Evolutionary conservation across 176 grass and related monocot genomes (phyloP).

Genomic region (Urochloa ruziziensis): DNA sequence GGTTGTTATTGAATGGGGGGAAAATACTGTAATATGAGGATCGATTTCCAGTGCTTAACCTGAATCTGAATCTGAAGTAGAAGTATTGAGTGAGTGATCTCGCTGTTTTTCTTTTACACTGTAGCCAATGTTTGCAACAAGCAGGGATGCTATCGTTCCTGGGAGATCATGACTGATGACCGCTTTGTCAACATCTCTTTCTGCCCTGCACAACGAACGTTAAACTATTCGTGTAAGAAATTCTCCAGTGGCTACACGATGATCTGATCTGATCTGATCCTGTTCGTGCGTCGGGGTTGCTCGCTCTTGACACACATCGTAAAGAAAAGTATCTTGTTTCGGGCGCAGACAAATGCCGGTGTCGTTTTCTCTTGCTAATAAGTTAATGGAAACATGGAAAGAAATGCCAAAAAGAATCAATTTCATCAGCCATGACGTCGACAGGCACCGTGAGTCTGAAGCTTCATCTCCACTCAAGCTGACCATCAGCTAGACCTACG

Average conservation of each 20-base stretch:
- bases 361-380: background rate
- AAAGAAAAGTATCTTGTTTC: background rate
- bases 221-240: background rate
- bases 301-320: background rate
- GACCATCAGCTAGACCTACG: background rate
- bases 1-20: no score
- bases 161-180: background rate
- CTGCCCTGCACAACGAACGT: background rate
- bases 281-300: no score
- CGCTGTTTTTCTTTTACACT: no score
- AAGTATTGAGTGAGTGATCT: no score
- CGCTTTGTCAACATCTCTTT: background rate
- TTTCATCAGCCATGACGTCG: slow-evolving; percentile 14
- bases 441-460: background rate
- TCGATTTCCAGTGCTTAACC: no score
- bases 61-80: no score
- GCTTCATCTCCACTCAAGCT: background rate
- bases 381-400: background rate
- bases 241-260: background rate
- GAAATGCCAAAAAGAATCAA: background rate
- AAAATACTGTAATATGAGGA: no score
- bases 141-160: no score
- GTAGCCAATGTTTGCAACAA: no score
- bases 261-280: background rate
- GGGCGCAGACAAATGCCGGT: background rate